Conservation (phyloP, 2,329 filamentous ascomycete genomes). For the Aspergillus intermedius region DNA sequence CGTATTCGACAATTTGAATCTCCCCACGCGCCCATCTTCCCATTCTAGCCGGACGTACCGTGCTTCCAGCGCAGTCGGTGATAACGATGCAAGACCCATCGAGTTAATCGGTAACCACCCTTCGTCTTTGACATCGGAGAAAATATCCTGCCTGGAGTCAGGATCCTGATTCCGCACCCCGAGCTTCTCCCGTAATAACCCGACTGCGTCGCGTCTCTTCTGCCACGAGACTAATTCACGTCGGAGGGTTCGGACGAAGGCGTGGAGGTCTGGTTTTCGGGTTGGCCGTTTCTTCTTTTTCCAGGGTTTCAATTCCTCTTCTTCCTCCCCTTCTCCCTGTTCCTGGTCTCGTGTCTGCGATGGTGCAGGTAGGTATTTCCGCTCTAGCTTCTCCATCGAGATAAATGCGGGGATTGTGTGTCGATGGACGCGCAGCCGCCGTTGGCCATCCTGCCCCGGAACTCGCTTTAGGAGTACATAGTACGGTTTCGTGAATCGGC, state of each 20-base stretch:
- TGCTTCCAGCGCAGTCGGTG: constrained; percentile 32
- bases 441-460: constrained; percentile 10
- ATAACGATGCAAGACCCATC: constrained; percentile 31
- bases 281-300: constrained; percentile 7
- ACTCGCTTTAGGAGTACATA: constrained; percentile 36
- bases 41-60: constrained; percentile 40
- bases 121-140: constrained; percentile 5
- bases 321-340: constrained; percentile 11
- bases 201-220: constrained; percentile 32
- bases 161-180: constrained; percentile 17
- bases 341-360: constrained; percentile 3
- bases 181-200: constrained; percentile 27
- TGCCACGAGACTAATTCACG: constrained; percentile 39
- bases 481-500: constrained; percentile 37
- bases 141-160: constrained; percentile 11
- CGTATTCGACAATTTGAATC: constrained; percentile 36
- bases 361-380: constrained; percentile 26
- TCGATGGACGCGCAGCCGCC: constrained; percentile 29
- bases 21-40: constrained; percentile 38
- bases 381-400: constrained; percentile 32
- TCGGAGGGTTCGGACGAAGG: constrained; percentile 33
- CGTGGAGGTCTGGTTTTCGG: constrained; percentile 30
- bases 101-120: constrained; percentile 11
- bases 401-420: constrained; percentile 44
- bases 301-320: constrained; percentile 11